Conservation (phyloP, 2,329 filamentous ascomycete species). For the Colletotrichum sansevieriae region DNA sequence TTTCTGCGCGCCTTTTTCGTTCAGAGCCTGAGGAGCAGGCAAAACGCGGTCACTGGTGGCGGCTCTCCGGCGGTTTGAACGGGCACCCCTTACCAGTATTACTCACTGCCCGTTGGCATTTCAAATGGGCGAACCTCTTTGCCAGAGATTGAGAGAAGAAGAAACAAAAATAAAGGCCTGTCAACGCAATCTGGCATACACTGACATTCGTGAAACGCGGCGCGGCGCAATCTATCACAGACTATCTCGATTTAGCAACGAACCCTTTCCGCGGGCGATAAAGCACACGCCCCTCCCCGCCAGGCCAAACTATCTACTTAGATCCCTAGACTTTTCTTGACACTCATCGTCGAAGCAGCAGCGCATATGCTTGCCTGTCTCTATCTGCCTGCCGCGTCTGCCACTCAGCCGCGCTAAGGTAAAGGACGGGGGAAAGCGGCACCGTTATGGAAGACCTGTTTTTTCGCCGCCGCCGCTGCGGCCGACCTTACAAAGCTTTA, state of each 20-base stretch:
- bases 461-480: neutral
- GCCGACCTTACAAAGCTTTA: neutral
- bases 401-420: conserved; percentile 7
- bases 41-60: too few species aligned
- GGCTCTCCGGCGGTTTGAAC: neutral
- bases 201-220: conserved; percentile 17
- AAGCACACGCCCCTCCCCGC: neutral
- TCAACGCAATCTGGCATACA: conserved; percentile 9
- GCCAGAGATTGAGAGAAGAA: neutral
- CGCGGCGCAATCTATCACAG: neutral
- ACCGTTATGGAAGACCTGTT: neutral
- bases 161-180: conserved; percentile 17
- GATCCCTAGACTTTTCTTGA: conserved; percentile 17
- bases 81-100: neutral
- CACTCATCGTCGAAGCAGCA: conserved; percentile 9
- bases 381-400: neutral
- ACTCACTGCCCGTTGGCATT: conserved; percentile 16
- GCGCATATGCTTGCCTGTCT: conserved; percentile 2
- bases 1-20: neutral
- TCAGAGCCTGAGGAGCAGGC: too few species aligned
- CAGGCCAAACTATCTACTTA: neutral
- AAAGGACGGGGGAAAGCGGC: neutral
- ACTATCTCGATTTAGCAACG: conserved; percentile 25
- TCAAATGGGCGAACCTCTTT: neutral
- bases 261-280: neutral